Evolutionary conservation across 2,329 filamentous ascomycete species (phyloP).

Genomic region (Endothia cerciana): DNA sequence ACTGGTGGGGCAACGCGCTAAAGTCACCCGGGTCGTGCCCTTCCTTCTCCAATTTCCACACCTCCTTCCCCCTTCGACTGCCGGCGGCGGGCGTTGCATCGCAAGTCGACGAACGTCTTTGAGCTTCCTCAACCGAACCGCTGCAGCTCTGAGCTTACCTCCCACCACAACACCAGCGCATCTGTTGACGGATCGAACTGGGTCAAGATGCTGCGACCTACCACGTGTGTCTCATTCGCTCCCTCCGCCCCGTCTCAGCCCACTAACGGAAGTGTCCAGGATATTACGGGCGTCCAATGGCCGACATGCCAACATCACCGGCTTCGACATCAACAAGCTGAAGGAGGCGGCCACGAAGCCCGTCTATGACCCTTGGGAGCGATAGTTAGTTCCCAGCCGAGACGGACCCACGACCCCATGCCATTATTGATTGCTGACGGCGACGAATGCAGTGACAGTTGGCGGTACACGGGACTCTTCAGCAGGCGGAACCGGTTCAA

Average conservation of each 20-base stretch:
- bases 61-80: conserved; percentile 4
- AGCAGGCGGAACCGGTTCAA: conserved; percentile 88
- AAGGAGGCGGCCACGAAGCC: conserved; percentile 69
- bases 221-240: conserved; percentile 37
- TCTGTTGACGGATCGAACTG: conserved; percentile 24
- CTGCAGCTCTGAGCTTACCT: not conserved
- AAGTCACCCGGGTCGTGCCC: conserved; percentile 16
- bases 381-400: conserved; percentile 53
- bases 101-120: conserved; percentile 12
- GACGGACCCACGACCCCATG: not conserved
- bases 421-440: conserved; percentile 11
- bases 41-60: not conserved
- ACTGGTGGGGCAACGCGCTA: conserved; percentile 13
- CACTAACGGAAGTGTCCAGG: conserved; percentile 37
- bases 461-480: conserved; percentile 91
- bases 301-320: conserved; percentile 77
- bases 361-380: conserved; percentile 69
- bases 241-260: not conserved
- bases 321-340: conserved; percentile 86
- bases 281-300: conserved; percentile 56
- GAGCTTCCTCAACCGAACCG: conserved; percentile 6
- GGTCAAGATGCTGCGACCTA: conserved; percentile 43
- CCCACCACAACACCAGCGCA: conserved; percentile 16
- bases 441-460: conserved; percentile 74
- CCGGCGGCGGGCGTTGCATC: not conserved